phyloP scores from a whole-genome alignment of 768 basidiomycete species.

The Pseudohyphozyma bogoriensis region DNA sequence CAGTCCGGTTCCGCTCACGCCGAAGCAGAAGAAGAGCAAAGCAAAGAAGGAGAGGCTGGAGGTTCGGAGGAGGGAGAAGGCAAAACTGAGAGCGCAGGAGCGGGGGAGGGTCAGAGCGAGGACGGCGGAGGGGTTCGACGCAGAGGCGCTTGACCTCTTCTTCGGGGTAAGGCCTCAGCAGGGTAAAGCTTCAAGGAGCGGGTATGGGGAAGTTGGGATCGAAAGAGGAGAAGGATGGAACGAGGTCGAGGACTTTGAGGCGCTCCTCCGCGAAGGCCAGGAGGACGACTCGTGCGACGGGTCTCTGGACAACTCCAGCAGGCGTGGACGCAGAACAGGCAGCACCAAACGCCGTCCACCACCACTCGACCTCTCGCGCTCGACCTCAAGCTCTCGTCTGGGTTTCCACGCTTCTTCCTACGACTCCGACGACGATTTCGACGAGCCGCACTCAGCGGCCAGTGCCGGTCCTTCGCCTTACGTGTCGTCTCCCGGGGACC shows the following conservation, averaged over 20 bases:
- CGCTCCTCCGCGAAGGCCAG: background rate
- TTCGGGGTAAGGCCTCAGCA: background rate
- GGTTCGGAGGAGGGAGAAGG: too few relatives aligned
- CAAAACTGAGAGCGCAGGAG: too few relatives aligned
- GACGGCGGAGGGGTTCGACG: too few relatives aligned
- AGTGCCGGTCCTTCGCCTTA: background rate
- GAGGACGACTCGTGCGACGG: background rate
- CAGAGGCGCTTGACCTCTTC: background rate
- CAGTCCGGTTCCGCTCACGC: too few relatives aligned
- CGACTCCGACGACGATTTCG: background rate
- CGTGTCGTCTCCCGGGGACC: background rate
- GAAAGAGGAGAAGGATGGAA: background rate
- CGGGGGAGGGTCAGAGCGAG: too few relatives aligned
- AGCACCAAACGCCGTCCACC: background rate
- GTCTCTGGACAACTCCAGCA: too few relatives aligned
- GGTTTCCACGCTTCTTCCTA: background rate
- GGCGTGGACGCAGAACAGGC: background rate
- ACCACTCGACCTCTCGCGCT: background rate
- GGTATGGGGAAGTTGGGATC: background rate
- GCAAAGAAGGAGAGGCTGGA: too few relatives aligned
- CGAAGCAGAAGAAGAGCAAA: too few relatives aligned
- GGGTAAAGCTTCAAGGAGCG: background rate
- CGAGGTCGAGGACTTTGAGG: background rate
- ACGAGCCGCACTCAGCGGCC: background rate
- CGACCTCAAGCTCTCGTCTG: background rate